phyloP scores from a whole-genome alignment of 805 yeast species.

The Saturnispora silvae region DNA sequence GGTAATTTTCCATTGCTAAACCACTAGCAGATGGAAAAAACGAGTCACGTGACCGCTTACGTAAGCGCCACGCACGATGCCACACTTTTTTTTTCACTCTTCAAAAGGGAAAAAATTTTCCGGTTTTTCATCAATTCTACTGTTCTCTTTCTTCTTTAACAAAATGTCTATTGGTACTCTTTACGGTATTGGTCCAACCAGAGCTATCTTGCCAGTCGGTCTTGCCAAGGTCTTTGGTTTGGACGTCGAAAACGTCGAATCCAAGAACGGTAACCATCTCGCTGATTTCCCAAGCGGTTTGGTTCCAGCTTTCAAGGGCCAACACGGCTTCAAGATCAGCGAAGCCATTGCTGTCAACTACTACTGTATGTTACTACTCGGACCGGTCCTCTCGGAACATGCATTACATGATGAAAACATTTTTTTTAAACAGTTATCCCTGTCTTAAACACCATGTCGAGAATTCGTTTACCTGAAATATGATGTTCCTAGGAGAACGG shows the following conservation, averaged over 20 bases:
- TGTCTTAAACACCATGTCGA: constrained; percentile 77
- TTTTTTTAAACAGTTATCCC: constrained; percentile 69
- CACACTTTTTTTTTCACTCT: no score
- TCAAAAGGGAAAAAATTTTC: constrained; percentile 8
- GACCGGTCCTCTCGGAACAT: neutral
- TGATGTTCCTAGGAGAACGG: neutral
- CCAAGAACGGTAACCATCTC: constrained; percentile 27
- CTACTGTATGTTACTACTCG: constrained; percentile 30
- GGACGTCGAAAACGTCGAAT: constrained; percentile 34
- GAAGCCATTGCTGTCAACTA: constrained; percentile 57
- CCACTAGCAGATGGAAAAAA: no score
- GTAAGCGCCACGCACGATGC: no score
- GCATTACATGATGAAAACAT: constrained; percentile 50
- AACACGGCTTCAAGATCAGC: constrained; percentile 60
- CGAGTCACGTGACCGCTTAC: no score
- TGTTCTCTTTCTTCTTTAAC: constrained; percentile 7
- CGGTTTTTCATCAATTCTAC: neutral
- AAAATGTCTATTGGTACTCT: constrained; percentile 28
- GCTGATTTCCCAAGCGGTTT: constrained; percentile 53
- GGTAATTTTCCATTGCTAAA: no score
- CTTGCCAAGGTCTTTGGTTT: constrained; percentile 49
- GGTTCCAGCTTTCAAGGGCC: constrained; percentile 61
- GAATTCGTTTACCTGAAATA: constrained; percentile 42
- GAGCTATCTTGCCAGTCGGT: constrained; percentile 25
- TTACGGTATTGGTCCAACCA: constrained; percentile 24